Evolutionary conservation across 768 basidiomycete species (phyloP).

Genomic region (Mycena vulgaris): DNA sequence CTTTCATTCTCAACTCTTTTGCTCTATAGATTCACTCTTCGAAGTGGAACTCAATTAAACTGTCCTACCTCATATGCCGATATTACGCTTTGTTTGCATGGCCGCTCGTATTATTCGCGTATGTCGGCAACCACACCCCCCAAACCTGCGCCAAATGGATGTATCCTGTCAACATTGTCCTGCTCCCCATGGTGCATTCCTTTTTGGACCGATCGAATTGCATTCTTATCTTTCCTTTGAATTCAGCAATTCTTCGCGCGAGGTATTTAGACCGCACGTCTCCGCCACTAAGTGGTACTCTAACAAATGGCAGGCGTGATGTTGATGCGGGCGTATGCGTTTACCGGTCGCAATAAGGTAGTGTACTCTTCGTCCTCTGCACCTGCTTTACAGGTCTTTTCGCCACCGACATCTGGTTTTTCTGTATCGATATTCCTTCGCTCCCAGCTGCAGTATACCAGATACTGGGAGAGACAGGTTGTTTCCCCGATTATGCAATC

Average conservation of each 20-base stretch:
- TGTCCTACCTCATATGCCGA: conserved; percentile 58
- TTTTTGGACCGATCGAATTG: neutral
- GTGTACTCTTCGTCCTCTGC: conserved; percentile 48
- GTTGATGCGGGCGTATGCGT: conserved; percentile 61
- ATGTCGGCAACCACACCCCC: conserved; percentile 51
- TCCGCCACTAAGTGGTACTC: neutral
- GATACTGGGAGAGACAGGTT: conserved; percentile 50
- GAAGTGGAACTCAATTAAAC: conserved; percentile 57
- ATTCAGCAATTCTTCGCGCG: conserved; percentile 59
- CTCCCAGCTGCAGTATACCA: conserved; percentile 45
- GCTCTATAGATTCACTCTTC: conserved; percentile 54
- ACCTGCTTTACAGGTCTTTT: conserved; percentile 50
- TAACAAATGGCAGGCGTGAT: conserved; percentile 52
- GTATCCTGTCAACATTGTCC: conserved; percentile 48
- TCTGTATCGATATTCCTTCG: conserved; percentile 46
- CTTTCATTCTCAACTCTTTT: neutral
- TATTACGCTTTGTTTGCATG: conserved; percentile 58
- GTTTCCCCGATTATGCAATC: conserved; percentile 54
- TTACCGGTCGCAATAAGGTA: conserved; percentile 53
- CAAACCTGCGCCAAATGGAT: conserved; percentile 50
- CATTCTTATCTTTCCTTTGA: neutral
- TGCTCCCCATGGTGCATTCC: conserved; percentile 51
- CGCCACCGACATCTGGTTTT: conserved; percentile 54
- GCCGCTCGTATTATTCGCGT: conserved; percentile 56
- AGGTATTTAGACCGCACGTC: too few relatives aligned